phyloP scores from a whole-genome alignment of 148 eudicot species.

The Linanthus parryae region DNA sequence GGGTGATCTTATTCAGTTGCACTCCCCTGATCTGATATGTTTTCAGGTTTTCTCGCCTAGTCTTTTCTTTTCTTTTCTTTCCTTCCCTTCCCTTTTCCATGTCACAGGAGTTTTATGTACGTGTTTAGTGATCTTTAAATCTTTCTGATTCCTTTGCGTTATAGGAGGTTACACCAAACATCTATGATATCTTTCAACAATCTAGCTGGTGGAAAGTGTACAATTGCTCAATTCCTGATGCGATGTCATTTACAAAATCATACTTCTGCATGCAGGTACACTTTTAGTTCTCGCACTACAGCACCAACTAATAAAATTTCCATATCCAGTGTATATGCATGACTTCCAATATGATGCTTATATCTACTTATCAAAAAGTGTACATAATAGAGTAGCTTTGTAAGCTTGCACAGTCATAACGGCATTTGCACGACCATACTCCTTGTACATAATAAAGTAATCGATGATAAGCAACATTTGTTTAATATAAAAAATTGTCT shows the following conservation, averaged over 20 bases:
- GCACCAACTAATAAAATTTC: not conserved
- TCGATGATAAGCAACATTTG: too few species aligned
- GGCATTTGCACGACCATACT: too few species aligned
- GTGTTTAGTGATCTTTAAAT: too few species aligned
- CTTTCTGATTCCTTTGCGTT: conserved; percentile 9
- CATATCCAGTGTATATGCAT: not conserved
- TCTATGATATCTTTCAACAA: conserved; percentile 50
- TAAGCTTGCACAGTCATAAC: too few species aligned
- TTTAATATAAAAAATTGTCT: too few species aligned
- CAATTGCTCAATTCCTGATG: conserved; percentile 50
- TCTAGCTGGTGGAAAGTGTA: conserved; percentile 83
- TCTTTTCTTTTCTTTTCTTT: not conserved
- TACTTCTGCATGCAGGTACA: conserved; percentile 96
- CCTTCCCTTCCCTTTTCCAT: not conserved
- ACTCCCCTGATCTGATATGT: conserved; percentile 84
- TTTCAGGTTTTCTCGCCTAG: conserved; percentile 97
- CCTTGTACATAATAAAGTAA: too few species aligned
- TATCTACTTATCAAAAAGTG: not conserved
- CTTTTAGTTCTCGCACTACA: not conserved
- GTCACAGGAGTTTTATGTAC: not conserved
- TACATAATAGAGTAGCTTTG: not conserved
- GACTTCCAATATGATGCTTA: not conserved
- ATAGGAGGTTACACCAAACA: conserved; percentile 81
- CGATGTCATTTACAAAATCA: conserved; percentile 26
- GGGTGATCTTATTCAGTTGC: conserved; percentile 75